These are phyloP conservation scores for Ilyonectria mors-panacis DNA, from an alignment of 2,329 filamentous ascomycete genomes.

Conservation along the genomic window DNA sequence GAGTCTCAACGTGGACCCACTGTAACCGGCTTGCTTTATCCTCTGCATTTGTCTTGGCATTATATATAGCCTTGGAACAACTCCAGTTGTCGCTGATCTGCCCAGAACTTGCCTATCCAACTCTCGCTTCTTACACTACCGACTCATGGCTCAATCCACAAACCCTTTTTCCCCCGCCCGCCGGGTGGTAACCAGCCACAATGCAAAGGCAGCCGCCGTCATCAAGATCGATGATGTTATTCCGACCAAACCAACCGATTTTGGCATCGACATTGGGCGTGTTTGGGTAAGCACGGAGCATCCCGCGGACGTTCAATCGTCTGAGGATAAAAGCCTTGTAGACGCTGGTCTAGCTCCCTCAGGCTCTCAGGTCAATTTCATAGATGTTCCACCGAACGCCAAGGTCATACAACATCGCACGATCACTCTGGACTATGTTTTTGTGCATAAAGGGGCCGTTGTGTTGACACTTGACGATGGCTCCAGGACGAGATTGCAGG, in stretches of 20 bases:
- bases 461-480: not conserved
- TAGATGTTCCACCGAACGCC: not conserved
- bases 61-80: too few species aligned
- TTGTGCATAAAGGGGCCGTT: not conserved
- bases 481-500: not conserved
- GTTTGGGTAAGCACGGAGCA: not conserved
- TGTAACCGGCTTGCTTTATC: too few species aligned
- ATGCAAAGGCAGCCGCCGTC: not conserved
- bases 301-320: not conserved
- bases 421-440: conserved; percentile 6
- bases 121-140: not conserved
- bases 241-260: not conserved
- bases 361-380: not conserved
- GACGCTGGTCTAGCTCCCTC: not conserved
- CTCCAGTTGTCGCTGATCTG: too few species aligned
- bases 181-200: not conserved
- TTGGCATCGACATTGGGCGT: too few species aligned
- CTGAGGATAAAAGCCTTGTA: not conserved
- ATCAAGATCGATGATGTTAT: not conserved
- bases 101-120: not conserved
- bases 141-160: not conserved
- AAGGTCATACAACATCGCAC: not conserved
- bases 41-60: too few species aligned
- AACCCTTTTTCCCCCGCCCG: not conserved
- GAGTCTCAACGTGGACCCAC: too few species aligned